phyloP scores from a whole-genome alignment of 495 filamentous ascomycete species.

The Tuber calosporum region DNA sequence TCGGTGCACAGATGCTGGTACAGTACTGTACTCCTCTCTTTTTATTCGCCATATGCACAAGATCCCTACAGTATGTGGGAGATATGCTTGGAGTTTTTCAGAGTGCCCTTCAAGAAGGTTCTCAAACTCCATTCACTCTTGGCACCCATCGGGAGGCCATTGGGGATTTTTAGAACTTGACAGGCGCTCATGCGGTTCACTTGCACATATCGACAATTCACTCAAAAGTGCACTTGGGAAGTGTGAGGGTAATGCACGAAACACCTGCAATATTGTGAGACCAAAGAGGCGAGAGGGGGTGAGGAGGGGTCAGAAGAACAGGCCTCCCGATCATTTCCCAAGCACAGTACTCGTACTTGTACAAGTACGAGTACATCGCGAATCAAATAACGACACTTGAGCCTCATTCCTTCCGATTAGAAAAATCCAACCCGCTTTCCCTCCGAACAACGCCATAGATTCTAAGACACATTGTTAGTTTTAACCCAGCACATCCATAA shows the following conservation, averaged over 20 bases:
- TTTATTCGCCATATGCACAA: not conserved
- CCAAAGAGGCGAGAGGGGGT: not conserved
- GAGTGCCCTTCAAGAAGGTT: not conserved
- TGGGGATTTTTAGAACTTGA: not conserved
- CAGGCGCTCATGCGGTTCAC: not conserved
- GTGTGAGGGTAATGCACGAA: not conserved
- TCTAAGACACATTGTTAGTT: slow-evolving; percentile 9
- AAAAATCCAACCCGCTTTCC: slow-evolving; percentile 27
- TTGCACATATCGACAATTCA: not conserved
- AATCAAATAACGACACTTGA: not conserved
- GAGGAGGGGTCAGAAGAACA: not conserved
- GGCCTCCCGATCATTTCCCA: not conserved
- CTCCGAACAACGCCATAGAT: slow-evolving; percentile 24
- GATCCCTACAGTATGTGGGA: not conserved
- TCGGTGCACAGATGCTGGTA: not conserved
- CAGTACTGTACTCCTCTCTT: not conserved
- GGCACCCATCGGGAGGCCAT: not conserved
- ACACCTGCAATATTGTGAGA: not conserved
- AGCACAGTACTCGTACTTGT: not conserved
- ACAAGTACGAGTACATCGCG: too few species aligned
- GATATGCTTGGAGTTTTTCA: not conserved
- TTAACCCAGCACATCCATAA: not conserved
- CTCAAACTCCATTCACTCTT: not conserved
- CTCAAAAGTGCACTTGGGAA: not conserved
- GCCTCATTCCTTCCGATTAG: slow-evolving; percentile 9